Evolutionary conservation across 2,329 filamentous ascomycete genomes (phyloP), one percentile per base, ranked within the genome.

Genomic region (Exophiala aquamarina): DNA sequence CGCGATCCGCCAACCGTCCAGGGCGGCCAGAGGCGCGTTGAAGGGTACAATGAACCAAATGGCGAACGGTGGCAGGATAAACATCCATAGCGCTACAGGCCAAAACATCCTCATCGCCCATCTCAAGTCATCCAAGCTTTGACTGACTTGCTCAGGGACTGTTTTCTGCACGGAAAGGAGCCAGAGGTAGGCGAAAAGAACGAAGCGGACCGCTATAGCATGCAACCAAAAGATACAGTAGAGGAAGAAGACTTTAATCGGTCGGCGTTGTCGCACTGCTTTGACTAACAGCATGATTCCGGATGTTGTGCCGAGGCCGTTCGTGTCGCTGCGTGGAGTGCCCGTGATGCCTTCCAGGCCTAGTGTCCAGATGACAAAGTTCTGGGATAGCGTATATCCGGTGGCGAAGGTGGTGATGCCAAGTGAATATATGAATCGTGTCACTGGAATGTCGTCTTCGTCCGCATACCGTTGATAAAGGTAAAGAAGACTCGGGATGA

Each of bases 331-430:
- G 13, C 32, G 32, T 6, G 32, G 32, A 14, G 32, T 14, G 13
- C 13, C 13, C 6, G 32, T 34, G 32, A 34, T 34, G 13, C 32
- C 32, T 18, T 34, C 32, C 6, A 34, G 32, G 13, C 32, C 32
- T 6, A 34, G 32, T 34, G 32, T 34, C 32, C 32, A 34, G 17
- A 34, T 34, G 32, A 34, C 32, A 34, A 34, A 34, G 17, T 34
- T 34, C n/a, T 34, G 32, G 7, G 32, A 34, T n/a, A 34, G 17
- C 17, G 32, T 34, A 14, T 34, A 34, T 6, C 32, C 32, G 32
- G n/a, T 34, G 6, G 6, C 32, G 32, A 34, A 34, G 6, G 14
- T 5, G 32, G 6, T 34, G n/a, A 34, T 6, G 13, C 32, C 32
- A n/a, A 34, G 17, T 14, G 32, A 34, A n/a, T 34, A 34, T 5